A percentile compares a stretch with the other conserved stretches of the same genome.
These are phyloP conservation scores for Saturnispora diversa DNA, from an alignment of 805 yeast species.

Conservation along the genomic window DNA sequence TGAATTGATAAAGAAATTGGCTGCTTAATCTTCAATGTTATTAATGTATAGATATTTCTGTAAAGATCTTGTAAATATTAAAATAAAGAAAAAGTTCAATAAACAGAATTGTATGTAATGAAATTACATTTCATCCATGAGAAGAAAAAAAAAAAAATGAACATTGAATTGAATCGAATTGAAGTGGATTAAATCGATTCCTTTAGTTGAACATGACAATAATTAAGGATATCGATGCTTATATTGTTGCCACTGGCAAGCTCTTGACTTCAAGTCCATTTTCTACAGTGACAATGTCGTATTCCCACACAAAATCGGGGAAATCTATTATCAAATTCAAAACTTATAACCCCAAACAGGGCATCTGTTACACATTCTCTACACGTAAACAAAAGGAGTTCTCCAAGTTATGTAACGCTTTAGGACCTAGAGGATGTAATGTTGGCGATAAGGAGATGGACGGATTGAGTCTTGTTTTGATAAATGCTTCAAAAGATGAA, in stretches of 20 bases:
- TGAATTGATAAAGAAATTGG: not conserved
- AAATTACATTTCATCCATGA: not conserved
- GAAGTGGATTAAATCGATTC: not conserved
- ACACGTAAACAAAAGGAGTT: slow-evolving; percentile 66
- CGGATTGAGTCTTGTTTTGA: slow-evolving; percentile 23
- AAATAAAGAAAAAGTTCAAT: not conserved
- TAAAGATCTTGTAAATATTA: slow-evolving; percentile 7
- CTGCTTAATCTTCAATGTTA: not conserved
- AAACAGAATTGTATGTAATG: too few relatives aligned
- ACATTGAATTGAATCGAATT: not conserved
- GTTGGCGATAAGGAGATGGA: slow-evolving; percentile 19
- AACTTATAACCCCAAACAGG: slow-evolving; percentile 56
- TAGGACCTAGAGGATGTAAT: slow-evolving; percentile 55
- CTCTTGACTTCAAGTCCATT: slow-evolving; percentile 26
- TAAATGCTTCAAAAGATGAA: slow-evolving; percentile 18
- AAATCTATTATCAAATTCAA: slow-evolving; percentile 41
- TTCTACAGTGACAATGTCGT: slow-evolving; percentile 28
- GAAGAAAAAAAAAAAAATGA: not conserved
- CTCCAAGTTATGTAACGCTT: slow-evolving; percentile 58
- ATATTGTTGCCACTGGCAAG: slow-evolving; percentile 24
- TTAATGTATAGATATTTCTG: not conserved
- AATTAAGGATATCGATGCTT: slow-evolving; percentile 26
- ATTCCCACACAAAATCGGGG: slow-evolving; percentile 25
- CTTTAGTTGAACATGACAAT: slow-evolving; percentile 2
- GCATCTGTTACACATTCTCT: slow-evolving; percentile 49